Evolutionary conservation across 192 early-diverging fungal genomes (phyloP).

Genomic region (Lobulomyces angularis): DNA sequence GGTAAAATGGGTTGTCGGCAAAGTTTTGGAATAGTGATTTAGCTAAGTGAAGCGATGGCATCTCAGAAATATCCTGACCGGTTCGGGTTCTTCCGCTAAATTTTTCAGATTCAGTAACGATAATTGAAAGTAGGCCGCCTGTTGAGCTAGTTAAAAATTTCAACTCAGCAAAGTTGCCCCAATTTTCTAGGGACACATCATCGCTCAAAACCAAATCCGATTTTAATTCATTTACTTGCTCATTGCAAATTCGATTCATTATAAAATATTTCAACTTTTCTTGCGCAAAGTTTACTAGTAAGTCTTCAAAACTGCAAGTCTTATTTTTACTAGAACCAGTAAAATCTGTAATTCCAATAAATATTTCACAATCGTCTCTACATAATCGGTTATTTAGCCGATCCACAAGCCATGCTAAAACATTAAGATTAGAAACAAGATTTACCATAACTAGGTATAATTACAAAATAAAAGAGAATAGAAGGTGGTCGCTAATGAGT

Average conservation of each 20-base stretch:
- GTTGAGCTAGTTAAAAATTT: too few relatives aligned
- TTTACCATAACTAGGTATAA: too few relatives aligned
- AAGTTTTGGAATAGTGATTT: slow-evolving; percentile 59
- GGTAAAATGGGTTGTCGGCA: slow-evolving; percentile 33
- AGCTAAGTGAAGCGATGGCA: slow-evolving; percentile 56
- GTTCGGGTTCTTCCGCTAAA: slow-evolving; percentile 13
- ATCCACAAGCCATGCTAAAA: slow-evolving; percentile 85
- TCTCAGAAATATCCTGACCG: slow-evolving; percentile 58
- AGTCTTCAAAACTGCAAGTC: slow-evolving; percentile 29
- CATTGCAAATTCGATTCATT: too few relatives aligned
- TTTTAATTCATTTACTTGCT: too few relatives aligned
- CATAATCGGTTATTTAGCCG: slow-evolving; percentile 76
- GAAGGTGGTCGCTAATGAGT: slow-evolving; percentile 67
- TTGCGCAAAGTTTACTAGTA: slow-evolving; percentile 34
- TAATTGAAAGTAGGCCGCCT: slow-evolving; percentile 13
- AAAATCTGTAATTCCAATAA: slow-evolving; percentile 74
- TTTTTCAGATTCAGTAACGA: not conserved
- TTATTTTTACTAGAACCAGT: slow-evolving; percentile 44
- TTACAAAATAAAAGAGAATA: slow-evolving; percentile 80
- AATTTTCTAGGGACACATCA: too few relatives aligned
- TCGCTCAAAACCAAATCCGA: too few relatives aligned
- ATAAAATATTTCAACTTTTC: slow-evolving; percentile 16
- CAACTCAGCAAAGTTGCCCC: too few relatives aligned
- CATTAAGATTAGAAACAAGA: too few relatives aligned
- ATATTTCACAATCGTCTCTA: slow-evolving; percentile 60